phyloP scores from a whole-genome alignment of 768 basidiomycete species.

The Lactifluus rugatus region DNA sequence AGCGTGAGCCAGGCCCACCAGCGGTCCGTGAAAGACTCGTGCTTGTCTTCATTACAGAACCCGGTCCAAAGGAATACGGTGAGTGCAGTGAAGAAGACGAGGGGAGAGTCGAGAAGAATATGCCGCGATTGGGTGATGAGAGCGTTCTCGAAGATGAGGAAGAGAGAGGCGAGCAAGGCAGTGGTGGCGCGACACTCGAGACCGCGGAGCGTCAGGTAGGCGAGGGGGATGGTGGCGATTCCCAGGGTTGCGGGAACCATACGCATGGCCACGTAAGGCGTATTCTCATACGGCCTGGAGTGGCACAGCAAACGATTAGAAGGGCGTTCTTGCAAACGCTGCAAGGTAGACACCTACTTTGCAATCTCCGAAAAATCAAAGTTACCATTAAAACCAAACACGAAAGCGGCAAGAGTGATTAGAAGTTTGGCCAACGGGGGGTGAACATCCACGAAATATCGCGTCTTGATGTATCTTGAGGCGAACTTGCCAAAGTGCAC shows the following conservation, averaged over 20 bases:
- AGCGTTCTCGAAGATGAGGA: conserved; percentile 96
- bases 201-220: conserved; percentile 88
- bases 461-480: conserved; percentile 83
- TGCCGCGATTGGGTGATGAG: conserved; percentile 91
- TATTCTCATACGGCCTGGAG: conserved; percentile 65
- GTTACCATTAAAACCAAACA: conserved; percentile 82
- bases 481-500: conserved; percentile 99
- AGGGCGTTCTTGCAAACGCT: not conserved
- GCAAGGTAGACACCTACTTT: conserved; percentile 49
- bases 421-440: conserved; percentile 94
- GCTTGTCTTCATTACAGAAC: conserved; percentile 86
- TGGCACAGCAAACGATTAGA: not conserved
- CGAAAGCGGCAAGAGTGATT: conserved; percentile 81
- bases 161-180: conserved; percentile 79
- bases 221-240: conserved; percentile 77
- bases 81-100: conserved; percentile 95
- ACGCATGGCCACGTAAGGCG: conserved; percentile 96
- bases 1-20: conserved; percentile 95
- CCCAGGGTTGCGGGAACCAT: conserved; percentile 88
- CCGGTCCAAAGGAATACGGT: conserved; percentile 79
- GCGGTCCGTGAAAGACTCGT: conserved; percentile 65
- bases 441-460: conserved; percentile 92
- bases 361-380: conserved; percentile 98
- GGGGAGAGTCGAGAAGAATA: conserved; percentile 96
- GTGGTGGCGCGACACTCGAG: conserved; percentile 90